Evolutionary conservation across 345 rosid genomes (phyloP).

Genomic region (Hibiscus syriacus): DNA sequence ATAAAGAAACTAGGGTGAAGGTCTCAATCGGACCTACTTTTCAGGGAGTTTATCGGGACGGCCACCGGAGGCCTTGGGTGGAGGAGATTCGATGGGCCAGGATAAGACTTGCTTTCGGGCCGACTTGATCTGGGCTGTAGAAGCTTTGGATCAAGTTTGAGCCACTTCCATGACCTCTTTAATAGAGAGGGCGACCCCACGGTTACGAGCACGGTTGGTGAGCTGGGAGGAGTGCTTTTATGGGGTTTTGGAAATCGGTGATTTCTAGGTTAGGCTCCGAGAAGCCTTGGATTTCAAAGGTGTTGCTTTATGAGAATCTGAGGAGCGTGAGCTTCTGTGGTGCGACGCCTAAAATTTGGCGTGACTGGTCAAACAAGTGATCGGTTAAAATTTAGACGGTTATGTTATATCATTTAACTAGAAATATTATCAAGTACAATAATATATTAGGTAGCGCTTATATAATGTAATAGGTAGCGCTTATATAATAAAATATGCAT

Average conservation of each 20-base stretch:
- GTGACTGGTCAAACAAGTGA: no score
- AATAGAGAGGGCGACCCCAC: constrained; percentile 47
- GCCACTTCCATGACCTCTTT: constrained; percentile 47
- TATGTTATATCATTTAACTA: no score
- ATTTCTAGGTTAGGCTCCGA: constrained; percentile 3
- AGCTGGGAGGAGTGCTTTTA: constrained; percentile 32
- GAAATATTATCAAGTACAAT: no score
- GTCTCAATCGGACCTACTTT: constrained; percentile 24
- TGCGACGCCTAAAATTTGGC: no score
- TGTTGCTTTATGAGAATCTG: constrained; percentile 23
- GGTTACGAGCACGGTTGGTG: constrained; percentile 36
- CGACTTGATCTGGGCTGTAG: constrained; percentile 17
- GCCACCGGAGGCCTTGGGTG: neutral
- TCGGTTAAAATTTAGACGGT: no score
- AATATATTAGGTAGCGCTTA: no score
- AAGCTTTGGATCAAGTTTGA: constrained; percentile 27
- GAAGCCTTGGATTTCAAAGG: constrained; percentile 38
- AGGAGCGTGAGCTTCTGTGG: no score
- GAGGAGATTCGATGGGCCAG: no score
- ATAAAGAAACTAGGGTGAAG: no score
- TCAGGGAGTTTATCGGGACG: constrained; percentile 30
- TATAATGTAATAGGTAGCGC: no score
- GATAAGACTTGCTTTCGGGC: no score
- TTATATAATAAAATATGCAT: no score
- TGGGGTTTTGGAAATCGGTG: constrained; percentile 41